Conservation (phyloP, 257 asterid genomes). For the Gentiana dahurica region DNA sequence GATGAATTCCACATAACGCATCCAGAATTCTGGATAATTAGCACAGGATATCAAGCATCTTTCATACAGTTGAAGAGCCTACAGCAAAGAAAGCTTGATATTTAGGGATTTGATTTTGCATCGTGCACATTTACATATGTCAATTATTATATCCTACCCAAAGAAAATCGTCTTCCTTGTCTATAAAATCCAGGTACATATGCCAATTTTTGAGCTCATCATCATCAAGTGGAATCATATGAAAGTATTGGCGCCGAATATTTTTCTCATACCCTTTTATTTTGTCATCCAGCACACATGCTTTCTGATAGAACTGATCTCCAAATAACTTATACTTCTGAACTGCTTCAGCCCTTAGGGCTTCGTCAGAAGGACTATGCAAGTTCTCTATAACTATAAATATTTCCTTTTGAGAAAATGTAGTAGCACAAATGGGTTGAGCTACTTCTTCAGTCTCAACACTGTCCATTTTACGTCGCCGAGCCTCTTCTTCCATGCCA, state of each 20-base stretch:
- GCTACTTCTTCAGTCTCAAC: constrained; percentile 27
- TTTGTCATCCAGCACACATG: constrained; percentile 49
- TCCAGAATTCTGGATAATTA: constrained; percentile 81
- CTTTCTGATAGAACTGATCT: constrained; percentile 50
- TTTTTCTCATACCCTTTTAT: constrained; percentile 52
- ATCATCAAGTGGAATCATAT: constrained; percentile 52
- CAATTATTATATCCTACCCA: constrained; percentile 32
- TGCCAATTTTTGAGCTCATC: constrained; percentile 75
- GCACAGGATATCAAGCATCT: constrained; percentile 96
- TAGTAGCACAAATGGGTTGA: constrained; percentile 20
- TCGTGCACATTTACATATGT: constrained; percentile 3
- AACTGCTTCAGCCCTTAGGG: constrained; percentile 54
- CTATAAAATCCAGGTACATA: constrained; percentile 67
- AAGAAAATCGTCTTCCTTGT: constrained; percentile 67
- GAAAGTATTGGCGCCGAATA: constrained; percentile 54
- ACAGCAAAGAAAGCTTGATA: constrained; percentile 13
- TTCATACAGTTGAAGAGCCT: constrained; percentile 76
- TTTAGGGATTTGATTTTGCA: constrained; percentile 9
- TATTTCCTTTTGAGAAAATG: constrained; percentile 41
- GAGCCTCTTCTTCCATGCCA: constrained; percentile 61
- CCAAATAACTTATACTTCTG: constrained; percentile 54
- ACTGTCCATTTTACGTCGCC: constrained; percentile 24
- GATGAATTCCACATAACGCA: constrained; percentile 78
- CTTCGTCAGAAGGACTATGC: constrained; percentile 45
- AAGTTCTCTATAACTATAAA: constrained; percentile 49